A percentile compares a stretch with the other conserved stretches of the same genome.
These are phyloP conservation scores for Phialocephala sp. DNA, from an alignment of 2,329 filamentous ascomycete species.

Conservation along the genomic window DNA sequence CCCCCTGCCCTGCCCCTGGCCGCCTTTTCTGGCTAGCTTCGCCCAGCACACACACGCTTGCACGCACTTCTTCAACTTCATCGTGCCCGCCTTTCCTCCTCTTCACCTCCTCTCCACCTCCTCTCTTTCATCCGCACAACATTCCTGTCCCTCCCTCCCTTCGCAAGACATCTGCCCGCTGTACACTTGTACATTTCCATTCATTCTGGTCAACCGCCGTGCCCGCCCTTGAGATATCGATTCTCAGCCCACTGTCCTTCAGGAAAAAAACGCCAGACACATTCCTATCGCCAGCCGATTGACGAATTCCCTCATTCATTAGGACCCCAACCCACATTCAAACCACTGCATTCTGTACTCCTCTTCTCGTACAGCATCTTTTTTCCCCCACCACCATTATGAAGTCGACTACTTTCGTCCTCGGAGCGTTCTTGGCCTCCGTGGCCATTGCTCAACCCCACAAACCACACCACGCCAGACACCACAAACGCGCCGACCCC, in stretches of 20 bases:
- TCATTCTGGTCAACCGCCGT: slow-evolving; percentile 15
- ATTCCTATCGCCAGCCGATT: slow-evolving; percentile 24
- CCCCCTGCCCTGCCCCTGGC: background rate
- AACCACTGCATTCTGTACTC: background rate
- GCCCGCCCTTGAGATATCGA: slow-evolving; percentile 19
- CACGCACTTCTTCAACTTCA: background rate
- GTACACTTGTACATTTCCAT: slow-evolving; percentile 25
- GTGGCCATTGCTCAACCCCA: slow-evolving; percentile 43
- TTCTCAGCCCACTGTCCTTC: slow-evolving; percentile 27
- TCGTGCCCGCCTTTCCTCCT: slow-evolving; percentile 6
- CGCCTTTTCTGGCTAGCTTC: background rate
- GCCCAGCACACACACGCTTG: background rate
- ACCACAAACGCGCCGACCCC: slow-evolving; percentile 34
- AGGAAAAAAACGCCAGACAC: slow-evolving; percentile 9
- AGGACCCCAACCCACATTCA: background rate
- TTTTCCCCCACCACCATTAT: slow-evolving; percentile 37
- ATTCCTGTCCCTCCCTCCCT: slow-evolving; percentile 14
- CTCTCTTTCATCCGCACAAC: background rate
- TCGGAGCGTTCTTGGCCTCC: slow-evolving; percentile 39
- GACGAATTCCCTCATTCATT: slow-evolving; percentile 5
- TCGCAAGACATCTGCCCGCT: background rate
- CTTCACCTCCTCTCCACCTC: background rate
- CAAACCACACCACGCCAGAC: slow-evolving; percentile 39
- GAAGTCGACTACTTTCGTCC: slow-evolving; percentile 43
- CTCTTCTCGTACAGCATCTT: slow-evolving; percentile 10